Percentiles rank a stretch among this genome's conserved stretches.
phyloP scores from a whole-genome alignment of 768 basidiomycete genomes.

The Peribolospora kevripleyi region DNA sequence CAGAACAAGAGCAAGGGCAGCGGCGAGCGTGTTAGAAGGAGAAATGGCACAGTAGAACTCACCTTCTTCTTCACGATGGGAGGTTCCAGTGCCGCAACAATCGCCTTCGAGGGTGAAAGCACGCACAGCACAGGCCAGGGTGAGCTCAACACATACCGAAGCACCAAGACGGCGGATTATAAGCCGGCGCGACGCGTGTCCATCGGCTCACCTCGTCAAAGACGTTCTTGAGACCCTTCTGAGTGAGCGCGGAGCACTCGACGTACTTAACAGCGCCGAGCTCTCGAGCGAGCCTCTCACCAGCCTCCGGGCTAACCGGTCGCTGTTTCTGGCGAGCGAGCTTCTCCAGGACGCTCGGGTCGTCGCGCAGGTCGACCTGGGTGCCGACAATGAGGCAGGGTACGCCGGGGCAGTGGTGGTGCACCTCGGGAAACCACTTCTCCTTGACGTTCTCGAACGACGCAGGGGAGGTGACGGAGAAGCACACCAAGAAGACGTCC shows the following conservation, averaged over 20 bases:
- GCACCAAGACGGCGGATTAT: not conserved
- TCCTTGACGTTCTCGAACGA: conserved; percentile 99
- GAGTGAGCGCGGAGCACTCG: conserved; percentile 95
- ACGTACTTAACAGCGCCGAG: conserved; percentile 97
- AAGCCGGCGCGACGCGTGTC: not conserved
- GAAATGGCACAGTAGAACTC: too few relatives aligned
- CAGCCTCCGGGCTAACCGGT: conserved; percentile 65
- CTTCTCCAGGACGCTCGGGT: conserved; percentile 79
- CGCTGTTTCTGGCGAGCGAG: conserved; percentile 86
- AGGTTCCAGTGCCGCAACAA: conserved; percentile 93
- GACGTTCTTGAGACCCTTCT: conserved; percentile 98
- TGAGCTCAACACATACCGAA: not conserved
- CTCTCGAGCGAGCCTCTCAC: conserved; percentile 86
- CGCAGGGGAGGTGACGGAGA: conserved; percentile 93
- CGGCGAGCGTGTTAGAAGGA: too few relatives aligned
- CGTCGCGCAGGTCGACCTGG: conserved; percentile 89
- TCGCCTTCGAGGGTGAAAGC: conserved; percentile 35
- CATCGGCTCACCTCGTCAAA: conserved; percentile 72
- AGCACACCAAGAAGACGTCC: conserved; percentile 97
- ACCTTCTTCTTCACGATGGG: conserved; percentile 60
- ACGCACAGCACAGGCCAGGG: not conserved
- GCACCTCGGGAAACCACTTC: conserved; percentile 96
- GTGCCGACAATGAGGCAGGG: conserved; percentile 98
- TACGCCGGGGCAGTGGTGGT: conserved; percentile 97
- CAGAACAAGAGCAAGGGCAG: too few relatives aligned